Base-by-base conservation (phyloP, 805 yeast species). In the Teunomyces lycoperdinae region DNA sequence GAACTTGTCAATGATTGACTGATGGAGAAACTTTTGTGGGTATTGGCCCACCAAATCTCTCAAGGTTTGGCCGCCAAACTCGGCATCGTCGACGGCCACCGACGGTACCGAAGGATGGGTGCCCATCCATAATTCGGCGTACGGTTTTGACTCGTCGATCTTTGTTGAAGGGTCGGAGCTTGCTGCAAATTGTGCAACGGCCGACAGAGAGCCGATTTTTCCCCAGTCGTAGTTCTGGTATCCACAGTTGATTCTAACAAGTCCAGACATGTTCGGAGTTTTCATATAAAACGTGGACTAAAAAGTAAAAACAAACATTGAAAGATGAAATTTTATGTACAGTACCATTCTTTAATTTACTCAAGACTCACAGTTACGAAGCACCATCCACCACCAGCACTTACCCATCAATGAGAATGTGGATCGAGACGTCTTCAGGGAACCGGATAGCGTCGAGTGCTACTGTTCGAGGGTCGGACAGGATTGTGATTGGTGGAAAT, bases 51-150 rank as follows among this genome's bases (percentile, higher is more conserved):
- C 80, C 32, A 88, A 63, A 14, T 87, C 87, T 51, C 90, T 76
- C 64, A 94, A 76, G 16, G 81, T 76, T 55, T 78, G 70, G 29
- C 84, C 84, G 17, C 56, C 60, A 13, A 20, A 38, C 5, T 45
- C 35, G 7, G 51, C 57, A 29, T 61, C 64, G 26, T 71, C 78
- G 24, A 78, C 76, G 43, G 80, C 78, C 42, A 68, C 69, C 14
- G 96, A 85, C 27, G 98, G 97, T 9, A 87, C 90, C 41, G 87
- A 87, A 45, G 96, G 92, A 65, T 94, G 99, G 24, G 98, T 90
- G 34, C 99, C 99, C 99, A 94, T 94, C 99, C 99, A 94, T 56
- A 94, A 76, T 68, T 94, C 99, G 13, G 99, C 99, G 63, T 94
- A 94, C 9, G 99, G 98, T 61, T 83, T 81, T 33, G 75, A 45